Evolutionary conservation across 208 protist species (phyloP), one percentile per base, ranked within the genome.

Genomic region (Tritrichomonas musculus): DNA sequence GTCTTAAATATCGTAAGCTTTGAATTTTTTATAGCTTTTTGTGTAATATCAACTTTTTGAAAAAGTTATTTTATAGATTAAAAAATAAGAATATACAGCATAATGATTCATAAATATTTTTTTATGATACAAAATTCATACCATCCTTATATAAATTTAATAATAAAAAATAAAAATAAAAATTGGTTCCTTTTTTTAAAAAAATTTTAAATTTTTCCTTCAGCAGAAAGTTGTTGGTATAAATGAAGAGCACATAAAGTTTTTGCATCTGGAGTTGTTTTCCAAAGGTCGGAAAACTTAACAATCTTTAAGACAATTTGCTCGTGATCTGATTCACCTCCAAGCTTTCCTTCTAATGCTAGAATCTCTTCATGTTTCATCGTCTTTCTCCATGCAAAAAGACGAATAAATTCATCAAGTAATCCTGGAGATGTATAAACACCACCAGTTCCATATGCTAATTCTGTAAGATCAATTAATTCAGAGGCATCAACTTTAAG

Each of bases 291-390:
- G 11, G 33, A 25, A 27, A 65, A 80, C 69, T 53, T 53, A 25
- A 82, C 92, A 57, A 93, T 9, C 41, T 60, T 77, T 0, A 93
- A 30, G 53, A 88, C n/a, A 36, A 88, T 88, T 39, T 88, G 77
- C 27, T 88, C 77, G 22, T 88, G 77, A 20, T 41, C 47, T 57
- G 33, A 22, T 88, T 88, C 77, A 39, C 77, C 77, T 33, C 77
- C 77, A 11, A 88, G 20, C 57, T 88, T 88, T 39, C 47, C 77
- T n/a, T 88, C 22, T 2, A 88, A 27, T 39, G 41, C 77, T 22
- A 60, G 77, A 57, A 88, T 13, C n/a, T 57, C 44, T 39, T 88
- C 77, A 47, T 88, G 77, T 39, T 25, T 3, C 47, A 88, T 53
- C 17, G 41, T 88, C 0, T 20, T 53, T 8, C 17, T 88, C 41